Percentiles rank a stretch among this genome's conserved stretches.
Conservation (phyloP, 495 filamentous ascomycete species). For the Talaromyces liani region DNA sequence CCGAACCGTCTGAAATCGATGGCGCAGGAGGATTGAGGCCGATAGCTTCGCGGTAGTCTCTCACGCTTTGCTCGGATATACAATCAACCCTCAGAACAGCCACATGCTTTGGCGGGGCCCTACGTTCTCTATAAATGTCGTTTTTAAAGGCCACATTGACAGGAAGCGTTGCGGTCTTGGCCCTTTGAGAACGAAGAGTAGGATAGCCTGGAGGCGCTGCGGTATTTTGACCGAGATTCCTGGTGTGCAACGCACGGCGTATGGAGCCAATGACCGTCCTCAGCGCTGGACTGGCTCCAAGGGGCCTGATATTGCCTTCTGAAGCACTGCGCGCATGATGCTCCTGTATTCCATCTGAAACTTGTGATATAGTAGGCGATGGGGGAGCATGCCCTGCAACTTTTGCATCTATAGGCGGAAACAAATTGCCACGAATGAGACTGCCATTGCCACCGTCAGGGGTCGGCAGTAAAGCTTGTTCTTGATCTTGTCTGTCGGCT, state of each 20-base stretch:
- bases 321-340: slow-evolving; percentile 26
- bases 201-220: slow-evolving; percentile 36
- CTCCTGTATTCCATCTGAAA: slow-evolving; percentile 1
- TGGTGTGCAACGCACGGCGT: slow-evolving; percentile 75
- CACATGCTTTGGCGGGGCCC: slow-evolving; percentile 26
- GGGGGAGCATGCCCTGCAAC: slow-evolving; percentile 63
- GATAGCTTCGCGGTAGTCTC: slow-evolving; percentile 48
- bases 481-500: slow-evolving; percentile 23
- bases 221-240: slow-evolving; percentile 37
- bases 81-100: slow-evolving; percentile 57
- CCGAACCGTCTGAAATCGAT: background rate
- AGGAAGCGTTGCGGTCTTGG: slow-evolving; percentile 39
- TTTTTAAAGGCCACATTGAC: slow-evolving; percentile 40
- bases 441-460: slow-evolving; percentile 50
- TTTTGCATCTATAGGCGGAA: slow-evolving; percentile 68
- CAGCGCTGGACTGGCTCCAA: slow-evolving; percentile 55
- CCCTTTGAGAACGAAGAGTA: slow-evolving; percentile 20
- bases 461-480: slow-evolving; percentile 21
- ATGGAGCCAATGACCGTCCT: slow-evolving; percentile 83
- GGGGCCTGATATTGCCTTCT: slow-evolving; percentile 24
- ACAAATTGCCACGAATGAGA: slow-evolving; percentile 73
- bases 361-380: slow-evolving; percentile 41
- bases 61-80: slow-evolving; percentile 65
- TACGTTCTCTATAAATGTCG: slow-evolving; percentile 38
- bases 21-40: slow-evolving; percentile 4